These are phyloP conservation scores for Xylaria sp. DNA, from an alignment of 2,329 filamentous ascomycete genomes.

Conservation along the genomic window DNA sequence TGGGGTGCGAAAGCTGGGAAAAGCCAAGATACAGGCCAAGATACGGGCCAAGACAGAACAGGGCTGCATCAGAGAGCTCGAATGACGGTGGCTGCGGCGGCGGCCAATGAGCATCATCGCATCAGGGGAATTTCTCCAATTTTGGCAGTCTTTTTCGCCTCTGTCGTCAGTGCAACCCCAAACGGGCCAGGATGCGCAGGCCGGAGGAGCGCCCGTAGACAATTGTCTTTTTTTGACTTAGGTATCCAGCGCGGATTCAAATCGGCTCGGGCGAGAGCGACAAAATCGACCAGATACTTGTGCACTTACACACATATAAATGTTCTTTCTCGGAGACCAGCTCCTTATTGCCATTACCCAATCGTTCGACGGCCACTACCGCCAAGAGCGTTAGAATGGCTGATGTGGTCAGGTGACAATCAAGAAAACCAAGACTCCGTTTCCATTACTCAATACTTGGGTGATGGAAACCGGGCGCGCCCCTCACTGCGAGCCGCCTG, in stretches of 20 bases:
- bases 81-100: neutral
- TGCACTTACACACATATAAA: no score
- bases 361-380: neutral
- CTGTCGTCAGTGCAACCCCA: slow-evolving; percentile 16
- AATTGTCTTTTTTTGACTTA: neutral
- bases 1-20: slow-evolving; percentile 6
- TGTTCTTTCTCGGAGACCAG: neutral
- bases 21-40: slow-evolving; percentile 23
- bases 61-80: slow-evolving; percentile 20
- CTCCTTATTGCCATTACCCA: neutral
- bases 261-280: neutral
- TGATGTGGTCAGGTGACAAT: slow-evolving; percentile 46
- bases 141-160: slow-evolving; percentile 25
- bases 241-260: neutral
- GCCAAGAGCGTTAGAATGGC: slow-evolving; percentile 25
- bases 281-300: no score
- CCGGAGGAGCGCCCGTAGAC: neutral
- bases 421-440: slow-evolving; percentile 48
- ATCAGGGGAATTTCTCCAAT: slow-evolving; percentile 17
- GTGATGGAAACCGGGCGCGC: slow-evolving; percentile 37
- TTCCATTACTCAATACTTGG: slow-evolving; percentile 56
- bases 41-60: slow-evolving; percentile 22
- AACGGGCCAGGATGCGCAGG: neutral
- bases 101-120: slow-evolving; percentile 19
- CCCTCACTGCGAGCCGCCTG: slow-evolving; percentile 21